Base-by-base conservation (phyloP, 1,284 basidiomycete genomes). In the Austroboletus olivaceoglutinosus region DNA sequence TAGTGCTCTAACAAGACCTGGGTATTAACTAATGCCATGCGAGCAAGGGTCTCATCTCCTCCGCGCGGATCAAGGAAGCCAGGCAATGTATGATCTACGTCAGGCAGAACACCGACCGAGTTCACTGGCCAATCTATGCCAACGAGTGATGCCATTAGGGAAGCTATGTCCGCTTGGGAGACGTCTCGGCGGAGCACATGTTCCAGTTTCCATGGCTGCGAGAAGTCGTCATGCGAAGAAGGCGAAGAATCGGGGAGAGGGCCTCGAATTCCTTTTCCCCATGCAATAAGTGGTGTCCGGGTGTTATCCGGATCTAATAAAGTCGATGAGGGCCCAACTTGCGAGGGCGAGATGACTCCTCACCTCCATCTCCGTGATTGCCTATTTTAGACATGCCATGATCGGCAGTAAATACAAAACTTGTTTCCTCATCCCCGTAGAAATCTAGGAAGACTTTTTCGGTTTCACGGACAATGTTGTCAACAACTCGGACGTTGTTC, bases 321-420 rank as follows among this genome's bases (percentile, higher is more conserved):
- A 48, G 34, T 54, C 11, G 42, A 19, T 51, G 45, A 49, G 47
- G 41, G 43, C 45, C n/a, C 46, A 40, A 46, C 23, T 47, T 27
- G 19, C 40, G 25, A 47, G 21, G 34, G 40, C 11, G 30, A 23
- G 8, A 29, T 70, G 21, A 34, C 29, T 37, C 4, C 76, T 62
- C 58, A 89, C 88, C 85, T 27, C 92, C 92, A 60, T 95, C 92
- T 3, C 92, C 92, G 55, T 95, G 92, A 61, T 93, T 95, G 23
- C 92, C 92, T 50, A 93, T 89, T 39, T 77, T 81, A 9, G 87
- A 90, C 92, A 95, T 95, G 6, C 92, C 92, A 64, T 95, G 92
- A 65, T 95, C 92, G 0, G 93, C 89, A 4, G 90, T 93, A 64
- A 95, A 93, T 37, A 95, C 70, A 61, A 80, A 95, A 36, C 83